Base-by-base conservation (phyloP, 768 basidiomycete species). In the Collybiopsis luxurians region DNA sequence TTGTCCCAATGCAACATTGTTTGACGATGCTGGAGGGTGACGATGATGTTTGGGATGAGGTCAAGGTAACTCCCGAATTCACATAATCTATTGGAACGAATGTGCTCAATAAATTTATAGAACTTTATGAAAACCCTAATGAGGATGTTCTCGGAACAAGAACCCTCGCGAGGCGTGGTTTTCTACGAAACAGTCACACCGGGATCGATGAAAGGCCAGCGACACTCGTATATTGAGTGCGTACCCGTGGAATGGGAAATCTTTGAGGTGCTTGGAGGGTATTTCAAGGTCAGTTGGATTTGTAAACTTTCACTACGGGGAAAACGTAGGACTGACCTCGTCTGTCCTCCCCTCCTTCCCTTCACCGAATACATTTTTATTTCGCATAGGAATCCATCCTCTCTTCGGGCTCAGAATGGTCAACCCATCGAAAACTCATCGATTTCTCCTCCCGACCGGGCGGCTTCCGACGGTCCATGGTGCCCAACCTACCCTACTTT, bases 401-500 rank as follows among this genome's bases (percentile, higher is more conserved):
- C 17, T 80, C 89, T 40, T 95, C 94, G 2, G 97, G 98, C 68
- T 81, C 88, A 5, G 97, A 98, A 74, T 99, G 97, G 97, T 95
- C 95, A 5, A 94, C 97, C 65, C 95, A 99, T 75, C 95, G 92
- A 69, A 98, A 98, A 67, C 75, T 98, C 51, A 98, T 99, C 62
- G 92, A 96, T 71, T 99, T 99, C 68, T 83, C 91, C 2, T 75
- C 85, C 9, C 79, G 93, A 3, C 91, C 93, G 1, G 95, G 96
- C 17, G 96, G 96, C 2, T 98, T 98, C 77, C 80, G 95, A 40
- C 83, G 96, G 0, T 86, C 92, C 24, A 91, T 99, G 89, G 96
- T 99, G 11, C 87, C 95, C 2, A 97, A 98, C 65, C 74, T 99
- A 28, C 97, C 97, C 1, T 99, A 99, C 72, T 99, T 99, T 67